A percentile compares a stretch with the other conserved stretches of the same genome.
These are phyloP conservation scores for Tylopilus intermedius DNA, from an alignment of 768 basidiomycete genomes.

Conservation along the genomic window DNA sequence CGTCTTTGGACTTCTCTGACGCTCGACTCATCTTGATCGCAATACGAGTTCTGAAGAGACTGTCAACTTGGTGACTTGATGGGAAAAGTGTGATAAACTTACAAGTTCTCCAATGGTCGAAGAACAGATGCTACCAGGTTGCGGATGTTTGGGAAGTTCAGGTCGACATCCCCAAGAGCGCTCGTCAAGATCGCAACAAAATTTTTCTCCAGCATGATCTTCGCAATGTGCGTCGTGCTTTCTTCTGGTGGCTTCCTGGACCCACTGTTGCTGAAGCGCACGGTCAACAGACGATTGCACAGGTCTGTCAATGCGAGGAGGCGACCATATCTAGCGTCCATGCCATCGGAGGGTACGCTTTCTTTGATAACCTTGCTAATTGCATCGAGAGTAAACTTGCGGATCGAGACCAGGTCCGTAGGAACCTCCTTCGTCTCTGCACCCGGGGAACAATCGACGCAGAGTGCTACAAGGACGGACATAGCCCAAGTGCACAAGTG, in stretches of 20 bases:
- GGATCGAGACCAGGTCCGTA: conserved; percentile 76
- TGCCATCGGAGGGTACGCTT: conserved; percentile 46
- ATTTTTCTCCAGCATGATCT: conserved; percentile 98
- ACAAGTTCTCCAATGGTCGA: conserved; percentile 87
- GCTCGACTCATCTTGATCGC: conserved; percentile 97
- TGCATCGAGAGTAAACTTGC: conserved; percentile 87
- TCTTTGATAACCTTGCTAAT: conserved; percentile 87
- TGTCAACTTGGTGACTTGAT: conserved; percentile 1
- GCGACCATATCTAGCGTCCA: conserved; percentile 81
- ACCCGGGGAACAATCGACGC: conserved; percentile 70
- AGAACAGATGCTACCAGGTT: conserved; percentile 83
- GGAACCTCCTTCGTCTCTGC: conserved; percentile 74
- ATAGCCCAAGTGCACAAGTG: conserved; percentile 80
- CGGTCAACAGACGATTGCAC: conserved; percentile 80
- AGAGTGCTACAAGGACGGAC: conserved; percentile 89
- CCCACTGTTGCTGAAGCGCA: conserved; percentile 57
- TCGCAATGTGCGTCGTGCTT: conserved; percentile 86
- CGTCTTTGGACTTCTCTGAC: conserved; percentile 60
- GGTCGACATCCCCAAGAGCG: conserved; percentile 86
- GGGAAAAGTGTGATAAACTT: conserved; percentile 29
- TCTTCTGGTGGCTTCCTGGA: conserved; percentile 57
- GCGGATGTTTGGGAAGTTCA: conserved; percentile 91
- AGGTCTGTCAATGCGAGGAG: conserved; percentile 83
- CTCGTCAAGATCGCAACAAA: conserved; percentile 86
- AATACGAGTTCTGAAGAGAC: conserved; percentile 68